phyloP scores from a whole-genome alignment of 2,329 filamentous ascomycete species.

The Eurotiales sp. region DNA sequence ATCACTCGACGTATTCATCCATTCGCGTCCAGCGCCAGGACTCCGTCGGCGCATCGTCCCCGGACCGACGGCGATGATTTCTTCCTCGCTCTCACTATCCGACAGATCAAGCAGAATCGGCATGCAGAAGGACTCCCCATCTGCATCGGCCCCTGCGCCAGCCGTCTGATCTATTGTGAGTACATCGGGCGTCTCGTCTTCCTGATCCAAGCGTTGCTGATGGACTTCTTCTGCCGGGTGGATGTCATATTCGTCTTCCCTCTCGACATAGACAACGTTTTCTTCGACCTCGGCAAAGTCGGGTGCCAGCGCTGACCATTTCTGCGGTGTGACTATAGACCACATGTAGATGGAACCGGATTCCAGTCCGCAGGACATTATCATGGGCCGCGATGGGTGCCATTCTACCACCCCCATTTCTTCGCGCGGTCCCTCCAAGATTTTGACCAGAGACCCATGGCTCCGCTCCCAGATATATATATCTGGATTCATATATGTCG shows the following conservation, averaged over 20 bases:
- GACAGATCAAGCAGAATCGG: conserved; percentile 90
- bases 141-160: conserved; percentile 52
- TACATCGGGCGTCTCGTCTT: conserved; percentile 92
- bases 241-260: conserved; percentile 97
- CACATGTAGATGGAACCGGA: conserved; percentile 92
- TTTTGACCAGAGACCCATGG: conserved; percentile 90
- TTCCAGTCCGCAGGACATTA: conserved; percentile 89
- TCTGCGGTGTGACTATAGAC: conserved; percentile 91
- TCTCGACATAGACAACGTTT: conserved; percentile 93
- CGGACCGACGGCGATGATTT: conserved; percentile 63
- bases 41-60: conserved; percentile 88
- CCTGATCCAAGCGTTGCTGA: conserved; percentile 80
- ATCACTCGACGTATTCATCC: conserved; percentile 49
- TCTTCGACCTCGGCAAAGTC: conserved; percentile 98
- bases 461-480: conserved; percentile 97
- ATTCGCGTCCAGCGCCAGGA: conserved; percentile 67
- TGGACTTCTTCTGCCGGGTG: conserved; percentile 93
- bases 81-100: conserved; percentile 93
- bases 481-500: conserved; percentile 97
- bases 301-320: conserved; percentile 93
- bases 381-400: conserved; percentile 83
- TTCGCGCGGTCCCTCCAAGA: conserved; percentile 93
- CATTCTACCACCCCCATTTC: conserved; percentile 96
- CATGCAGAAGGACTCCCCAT: conserved; percentile 70
- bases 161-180: conserved; percentile 69